These are phyloP conservation scores for Castanea crenata DNA, from an alignment of 306 rosid genomes.

Conservation along the genomic window DNA sequence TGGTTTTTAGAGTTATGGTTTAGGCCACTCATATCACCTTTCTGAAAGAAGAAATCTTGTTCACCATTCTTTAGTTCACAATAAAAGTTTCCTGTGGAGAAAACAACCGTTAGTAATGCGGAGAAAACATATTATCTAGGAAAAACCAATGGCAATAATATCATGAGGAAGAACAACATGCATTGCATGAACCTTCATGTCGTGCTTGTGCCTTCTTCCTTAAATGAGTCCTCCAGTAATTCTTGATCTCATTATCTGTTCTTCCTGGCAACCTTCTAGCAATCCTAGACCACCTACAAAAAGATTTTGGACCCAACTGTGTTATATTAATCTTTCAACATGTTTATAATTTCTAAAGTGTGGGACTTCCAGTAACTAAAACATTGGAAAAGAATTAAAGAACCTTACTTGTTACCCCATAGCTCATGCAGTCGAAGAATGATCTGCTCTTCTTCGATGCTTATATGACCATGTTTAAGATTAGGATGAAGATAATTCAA, in stretches of 20 bases:
- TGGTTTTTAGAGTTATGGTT: constrained; percentile 9
- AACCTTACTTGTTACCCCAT: constrained; percentile 83
- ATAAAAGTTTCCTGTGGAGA: constrained; percentile 23
- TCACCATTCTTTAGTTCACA: constrained; percentile 6
- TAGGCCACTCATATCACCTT: constrained; percentile 14
- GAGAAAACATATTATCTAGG: background rate
- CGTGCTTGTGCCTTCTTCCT: constrained; percentile 36
- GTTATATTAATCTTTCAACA: too few relatives aligned
- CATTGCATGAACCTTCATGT: constrained; percentile 31
- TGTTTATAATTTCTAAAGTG: too few relatives aligned
- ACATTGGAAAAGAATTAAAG: background rate
- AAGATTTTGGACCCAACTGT: background rate
- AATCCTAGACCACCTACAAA: constrained; percentile 67
- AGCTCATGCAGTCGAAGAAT: constrained; percentile 61
- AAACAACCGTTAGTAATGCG: constrained; percentile 4
- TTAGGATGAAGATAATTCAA: constrained; percentile 71
- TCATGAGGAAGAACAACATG: background rate
- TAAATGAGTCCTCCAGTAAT: constrained; percentile 64
- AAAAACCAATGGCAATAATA: background rate
- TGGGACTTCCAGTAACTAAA: background rate
- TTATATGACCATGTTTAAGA: constrained; percentile 57
- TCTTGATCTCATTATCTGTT: constrained; percentile 74
- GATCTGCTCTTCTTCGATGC: constrained; percentile 46
- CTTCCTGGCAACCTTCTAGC: constrained; percentile 62
- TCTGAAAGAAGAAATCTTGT: constrained; percentile 13